phyloP scores from a whole-genome alignment of 2,329 filamentous ascomycete genomes.

The Dactylellina leptospora region DNA sequence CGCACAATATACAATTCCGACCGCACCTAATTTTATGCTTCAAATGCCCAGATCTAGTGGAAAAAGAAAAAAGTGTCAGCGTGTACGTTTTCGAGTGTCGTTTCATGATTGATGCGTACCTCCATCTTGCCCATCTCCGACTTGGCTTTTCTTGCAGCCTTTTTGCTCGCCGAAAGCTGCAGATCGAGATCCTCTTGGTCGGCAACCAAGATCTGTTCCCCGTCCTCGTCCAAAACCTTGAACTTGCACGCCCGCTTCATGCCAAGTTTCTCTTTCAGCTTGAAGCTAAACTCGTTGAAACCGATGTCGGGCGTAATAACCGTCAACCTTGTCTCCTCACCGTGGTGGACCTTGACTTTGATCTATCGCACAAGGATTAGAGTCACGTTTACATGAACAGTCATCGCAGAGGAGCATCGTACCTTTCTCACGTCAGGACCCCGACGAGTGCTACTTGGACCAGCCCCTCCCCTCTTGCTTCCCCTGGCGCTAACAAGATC shows the following conservation, averaged over 20 bases:
- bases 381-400: neutral
- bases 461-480: slow-evolving; percentile 61
- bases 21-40: slow-evolving; percentile 10
- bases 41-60: slow-evolving; percentile 44
- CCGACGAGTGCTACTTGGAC: slow-evolving; percentile 56
- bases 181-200: slow-evolving; percentile 97
- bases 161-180: slow-evolving; percentile 76
- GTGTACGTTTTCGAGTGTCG: neutral
- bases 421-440: slow-evolving; percentile 56
- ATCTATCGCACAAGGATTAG: slow-evolving; percentile 66
- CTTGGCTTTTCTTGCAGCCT: slow-evolving; percentile 74
- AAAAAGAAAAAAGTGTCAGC: neutral
- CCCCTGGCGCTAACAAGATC: slow-evolving; percentile 75
- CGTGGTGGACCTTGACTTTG: slow-evolving; percentile 84
- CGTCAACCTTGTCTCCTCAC: slow-evolving; percentile 88
- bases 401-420: neutral
- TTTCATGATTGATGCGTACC: slow-evolving; percentile 64
- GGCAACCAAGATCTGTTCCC: slow-evolving; percentile 95
- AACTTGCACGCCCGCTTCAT: slow-evolving; percentile 82
- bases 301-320: slow-evolving; percentile 78
- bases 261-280: slow-evolving; percentile 86
- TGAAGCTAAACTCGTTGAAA: slow-evolving; percentile 79
- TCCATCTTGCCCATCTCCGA: slow-evolving; percentile 92
- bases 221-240: slow-evolving; percentile 83
- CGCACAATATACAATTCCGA: no score